phyloP scores from a whole-genome alignment of 225 moss, liverwort and hornwort genomes.

The Physcomitrium patens region DNA sequence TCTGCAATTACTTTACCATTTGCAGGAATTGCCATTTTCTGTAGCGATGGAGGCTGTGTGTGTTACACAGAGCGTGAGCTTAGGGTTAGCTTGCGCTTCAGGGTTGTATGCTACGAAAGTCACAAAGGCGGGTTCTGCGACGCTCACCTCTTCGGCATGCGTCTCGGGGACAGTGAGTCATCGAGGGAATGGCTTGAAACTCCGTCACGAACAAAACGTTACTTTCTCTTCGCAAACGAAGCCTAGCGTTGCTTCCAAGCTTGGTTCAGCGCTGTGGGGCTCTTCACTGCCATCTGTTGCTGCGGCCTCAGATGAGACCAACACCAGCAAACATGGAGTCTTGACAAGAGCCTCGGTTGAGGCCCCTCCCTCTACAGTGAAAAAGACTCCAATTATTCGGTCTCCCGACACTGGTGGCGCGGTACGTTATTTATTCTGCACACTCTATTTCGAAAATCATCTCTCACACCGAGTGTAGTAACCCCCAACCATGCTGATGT shows the following conservation, averaged over 20 bases:
- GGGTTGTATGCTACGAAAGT: conserved; percentile 1
- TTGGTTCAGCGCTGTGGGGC: conserved; percentile 34
- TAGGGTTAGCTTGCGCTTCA: conserved; percentile 24
- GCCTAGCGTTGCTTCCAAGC: conserved; percentile 9
- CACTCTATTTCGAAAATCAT: background rate
- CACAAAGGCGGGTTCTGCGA: conserved; percentile 12
- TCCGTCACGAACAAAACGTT: conserved; percentile 27
- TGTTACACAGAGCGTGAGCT: conserved; percentile 33
- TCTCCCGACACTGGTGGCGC: conserved; percentile 83
- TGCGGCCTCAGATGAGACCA: conserved; percentile 5
- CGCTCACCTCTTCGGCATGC: background rate
- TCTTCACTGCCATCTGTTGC: conserved; percentile 7
- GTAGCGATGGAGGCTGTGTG: conserved; percentile 37
- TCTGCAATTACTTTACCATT: background rate
- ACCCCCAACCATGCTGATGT: background rate
- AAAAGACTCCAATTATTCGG: conserved; percentile 37
- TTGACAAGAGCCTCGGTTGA: conserved; percentile 34
- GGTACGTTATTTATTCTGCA: conserved; percentile 46
- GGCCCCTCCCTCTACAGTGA: conserved; percentile 20
- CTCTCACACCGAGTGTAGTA: background rate
- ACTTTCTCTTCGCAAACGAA: conserved; percentile 10
- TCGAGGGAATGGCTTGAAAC: conserved; percentile 17
- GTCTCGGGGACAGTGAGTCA: conserved; percentile 10
- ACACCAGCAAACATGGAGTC: conserved; percentile 1
- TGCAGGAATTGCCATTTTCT: background rate